A percentile compares a stretch with the other conserved stretches of the same genome.
These are phyloP conservation scores for Neocucurbitaria cava DNA, from an alignment of 2,329 filamentous ascomycete species.

Conservation along the genomic window DNA sequence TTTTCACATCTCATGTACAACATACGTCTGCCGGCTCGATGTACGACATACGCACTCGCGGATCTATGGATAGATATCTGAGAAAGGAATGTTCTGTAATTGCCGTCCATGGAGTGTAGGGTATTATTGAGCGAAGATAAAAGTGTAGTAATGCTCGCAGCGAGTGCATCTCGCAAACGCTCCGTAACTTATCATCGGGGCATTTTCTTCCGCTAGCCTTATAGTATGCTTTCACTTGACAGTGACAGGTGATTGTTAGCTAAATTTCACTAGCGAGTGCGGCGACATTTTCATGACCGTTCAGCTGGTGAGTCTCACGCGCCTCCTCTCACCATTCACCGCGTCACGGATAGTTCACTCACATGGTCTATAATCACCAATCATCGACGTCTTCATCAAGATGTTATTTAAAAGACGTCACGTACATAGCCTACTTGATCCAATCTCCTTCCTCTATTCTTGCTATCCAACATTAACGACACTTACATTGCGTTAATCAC, in stretches of 20 bases:
- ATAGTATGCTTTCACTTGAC: background rate
- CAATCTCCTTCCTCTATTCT: background rate
- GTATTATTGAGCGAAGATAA: too few relatives aligned
- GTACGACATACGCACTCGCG: background rate
- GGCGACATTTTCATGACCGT: background rate
- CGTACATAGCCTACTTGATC: too few relatives aligned
- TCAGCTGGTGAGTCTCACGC: background rate
- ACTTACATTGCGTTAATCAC: background rate
- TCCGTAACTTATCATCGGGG: too few relatives aligned
- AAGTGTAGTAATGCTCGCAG: too few relatives aligned
- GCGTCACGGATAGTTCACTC: background rate
- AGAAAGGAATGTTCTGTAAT: background rate
- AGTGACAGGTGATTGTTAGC: background rate
- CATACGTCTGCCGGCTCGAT: background rate
- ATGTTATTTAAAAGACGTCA: background rate
- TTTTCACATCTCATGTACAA: background rate
- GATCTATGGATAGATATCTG: background rate
- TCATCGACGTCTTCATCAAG: too few relatives aligned
- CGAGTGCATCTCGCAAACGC: too few relatives aligned
- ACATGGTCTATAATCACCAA: background rate
- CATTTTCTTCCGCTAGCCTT: too few relatives aligned
- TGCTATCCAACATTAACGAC: background rate
- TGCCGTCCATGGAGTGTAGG: background rate
- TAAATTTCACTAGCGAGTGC: background rate
- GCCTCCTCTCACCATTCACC: background rate